Evolutionary conservation across 441 rosid genomes (phyloP), one percentile per base, ranked within the genome.

Genomic region (Monsonia emarginata): DNA sequence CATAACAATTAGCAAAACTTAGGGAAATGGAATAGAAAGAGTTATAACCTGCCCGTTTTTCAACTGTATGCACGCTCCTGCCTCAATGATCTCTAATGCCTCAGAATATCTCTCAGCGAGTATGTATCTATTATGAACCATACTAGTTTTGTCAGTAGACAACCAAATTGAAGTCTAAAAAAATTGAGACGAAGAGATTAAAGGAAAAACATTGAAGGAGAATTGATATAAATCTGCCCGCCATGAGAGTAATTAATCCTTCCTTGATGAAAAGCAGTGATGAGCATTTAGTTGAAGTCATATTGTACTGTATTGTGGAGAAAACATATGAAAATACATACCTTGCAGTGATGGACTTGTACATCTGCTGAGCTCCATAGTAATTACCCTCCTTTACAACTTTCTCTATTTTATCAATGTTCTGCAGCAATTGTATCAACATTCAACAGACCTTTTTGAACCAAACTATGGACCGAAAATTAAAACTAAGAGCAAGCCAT

Each of bases 311-410:
- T n/a, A n/a, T n/a, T n/a, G n/a, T n/a, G n/a, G 16, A 38, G n/a
- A 4, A 38, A 38, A 1, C 16, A 38, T 9, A 38, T 38, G 14
- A 38, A 38, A 38, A 21, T 22, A 54, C 16, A 54, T 79, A 91
- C 98, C 97, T 82, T 28, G 95, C 86, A 72, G 91, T 82, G 64
- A 85, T 83, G 4, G 95, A 88, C 83, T 88, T 90, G 78, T 87
- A 93, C 91, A 90, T 93, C 89, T 93, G 96, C 31, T 88, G 95
- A 61, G 97, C 96, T 80, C 97, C 97, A 83, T 93, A 93, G 77
- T 4, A 77, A 79, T 93, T 86, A 48, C 97, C 95, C 58, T 79
- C 96, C 34, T 80, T 81, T 65, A 90, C 72, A 73, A 79, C 82
- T 74, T 93, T 89, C 85, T 78, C 80, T 77, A 90, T 67, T 81